Base-by-base conservation (phyloP, 306 rosid genomes). In the Dalbergia cochinchinensis region DNA sequence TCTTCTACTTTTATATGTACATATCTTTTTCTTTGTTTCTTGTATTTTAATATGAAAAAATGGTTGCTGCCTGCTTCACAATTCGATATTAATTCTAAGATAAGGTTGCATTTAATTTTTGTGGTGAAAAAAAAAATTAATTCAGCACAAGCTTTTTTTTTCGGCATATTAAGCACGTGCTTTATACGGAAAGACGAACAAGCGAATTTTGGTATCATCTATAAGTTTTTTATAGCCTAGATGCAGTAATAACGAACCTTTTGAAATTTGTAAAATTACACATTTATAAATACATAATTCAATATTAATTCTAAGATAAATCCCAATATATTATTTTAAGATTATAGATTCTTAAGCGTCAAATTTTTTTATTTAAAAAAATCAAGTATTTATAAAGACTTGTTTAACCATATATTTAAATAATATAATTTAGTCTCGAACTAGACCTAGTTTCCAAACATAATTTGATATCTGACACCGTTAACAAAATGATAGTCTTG, bases 131-230 rank as follows among this genome's bases (percentile, higher is more conserved):
- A 62, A 33, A 1, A 14, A 14, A 15, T 14, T 31, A 63, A 63
- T 63, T 12, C 3, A 47, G 15, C 15, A 11, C 10, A 47, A 10
- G 15, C 53, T 47, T 51, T 4, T 14, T 4, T 51, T 14, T 51
- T n/a, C n/a, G n/a, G 58, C 19, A 51, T 15, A 14, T 51, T 12
- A 60, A 60, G 41, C 66, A 60, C 4, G 68, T 62, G 68, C 68
- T 60, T 60, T 31, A 13, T 63, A 14, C 35, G 34, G 22, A 15
- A 35, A 63, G 45, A 62, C 0, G 3, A 13, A 14, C 37, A 34
- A 63, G 22, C 19, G 12, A 63, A 63, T 6, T 13, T 3, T 4
- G 4, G 11, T 42, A 63, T 15, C 20, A 34, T 63, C 47, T 13
- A 7, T 11, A 63, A 26, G 39, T 11, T 60, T 60, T 8, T 9